Base-by-base conservation (phyloP, 192 early-diverging fungal species). In the Coemansia furcata region DNA sequence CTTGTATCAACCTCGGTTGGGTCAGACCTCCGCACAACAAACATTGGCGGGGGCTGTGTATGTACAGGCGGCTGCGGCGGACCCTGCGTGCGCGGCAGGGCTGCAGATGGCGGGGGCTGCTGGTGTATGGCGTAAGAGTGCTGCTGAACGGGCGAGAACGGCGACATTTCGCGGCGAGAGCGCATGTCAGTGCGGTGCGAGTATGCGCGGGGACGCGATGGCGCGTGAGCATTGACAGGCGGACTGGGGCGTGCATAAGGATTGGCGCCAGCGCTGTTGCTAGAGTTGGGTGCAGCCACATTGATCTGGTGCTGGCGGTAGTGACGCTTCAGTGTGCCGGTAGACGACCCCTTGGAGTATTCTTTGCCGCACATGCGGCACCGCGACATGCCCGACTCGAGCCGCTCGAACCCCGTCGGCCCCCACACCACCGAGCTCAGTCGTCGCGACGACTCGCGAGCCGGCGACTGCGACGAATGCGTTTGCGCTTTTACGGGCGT, bases 391-490 rank as follows among this genome's bases (percentile, higher is more conserved):
- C 81, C 81, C 15, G 81, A 72, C 33, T 83, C 81, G 6, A 83
- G 77, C 60, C 76, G 72, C 65, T 83, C 77, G 62, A 83, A 83
- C 14, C 81, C 81, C 11, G 68, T 78, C 7, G 76, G 76, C 0
- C 81, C 77, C 81, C 81, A 83, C 23, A 83, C 81, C 12, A 83
- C 77, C 33, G 81, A 83, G 81, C 81, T 83, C 50, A 83, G 62
- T 30, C 81, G 76, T 44, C 81, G 66, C 6, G 76, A 78, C 8
- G 81, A 78, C 68, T 83, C 81, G 47, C 81, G 81, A 21, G 66
- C 80, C 15, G 80, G 80, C 35, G 80, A 82, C 68, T 82, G 80
- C 62, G 80, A 76, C 7, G 62, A 65, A 26, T 0, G 63, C 63
- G 3, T 43, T 12, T 0, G 63, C 63, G 3, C 52, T 12, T 63